A percentile compares a stretch with the other conserved stretches of the same genome.
Conservation (phyloP, 176 grass and related monocot genomes). For the Microstegium vimineum region DNA sequence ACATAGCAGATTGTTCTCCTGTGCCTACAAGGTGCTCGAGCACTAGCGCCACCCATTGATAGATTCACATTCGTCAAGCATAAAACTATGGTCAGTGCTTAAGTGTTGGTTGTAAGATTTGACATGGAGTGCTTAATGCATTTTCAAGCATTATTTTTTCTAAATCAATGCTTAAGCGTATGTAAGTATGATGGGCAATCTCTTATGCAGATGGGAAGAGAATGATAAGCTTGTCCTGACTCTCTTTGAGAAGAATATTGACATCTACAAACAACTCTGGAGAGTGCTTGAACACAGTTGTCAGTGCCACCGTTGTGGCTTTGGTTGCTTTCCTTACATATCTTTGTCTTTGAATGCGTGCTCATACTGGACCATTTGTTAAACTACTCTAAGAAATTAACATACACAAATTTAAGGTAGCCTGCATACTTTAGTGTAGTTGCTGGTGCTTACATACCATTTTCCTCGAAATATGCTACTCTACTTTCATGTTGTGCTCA, state of each 20-base stretch:
- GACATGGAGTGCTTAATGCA: background rate
- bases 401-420: background rate
- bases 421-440: background rate
- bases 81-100: no score
- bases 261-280: no score
- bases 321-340: background rate
- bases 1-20: no score
- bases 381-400: background rate
- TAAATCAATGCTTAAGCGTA: background rate
- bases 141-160: background rate
- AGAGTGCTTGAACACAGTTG: slow-evolving; percentile 73
- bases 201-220: slow-evolving; percentile 61
- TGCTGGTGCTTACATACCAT: background rate
- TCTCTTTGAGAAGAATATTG: slow-evolving; percentile 90
- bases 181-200: background rate
- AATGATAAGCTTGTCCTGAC: slow-evolving; percentile 81
- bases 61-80: no score
- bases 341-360: background rate
- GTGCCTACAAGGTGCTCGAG: no score
- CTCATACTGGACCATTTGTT: background rate
- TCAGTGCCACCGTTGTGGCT: background rate
- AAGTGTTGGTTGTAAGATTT: background rate
- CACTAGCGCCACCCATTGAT: no score
- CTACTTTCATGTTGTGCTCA: background rate
- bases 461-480: background rate